Conservation (phyloP, 148 eudicot genomes). For the Diospyros kaki region DNA sequence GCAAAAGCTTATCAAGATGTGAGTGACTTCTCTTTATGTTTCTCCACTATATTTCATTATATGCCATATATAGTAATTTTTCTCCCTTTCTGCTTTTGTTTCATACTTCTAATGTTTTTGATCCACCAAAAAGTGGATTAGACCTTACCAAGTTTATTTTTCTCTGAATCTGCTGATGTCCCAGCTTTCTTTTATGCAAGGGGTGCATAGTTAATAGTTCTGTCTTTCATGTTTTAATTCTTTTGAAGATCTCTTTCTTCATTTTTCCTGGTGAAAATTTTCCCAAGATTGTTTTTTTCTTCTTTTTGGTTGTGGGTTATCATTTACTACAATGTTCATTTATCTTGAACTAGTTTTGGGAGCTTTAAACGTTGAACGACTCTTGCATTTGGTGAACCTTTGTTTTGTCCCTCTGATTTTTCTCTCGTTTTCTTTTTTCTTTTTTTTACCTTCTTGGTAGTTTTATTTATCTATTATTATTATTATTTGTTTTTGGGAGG, state of each 20-base stretch:
- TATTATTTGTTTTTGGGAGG: no score
- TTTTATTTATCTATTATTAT: no score
- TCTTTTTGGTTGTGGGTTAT: no score
- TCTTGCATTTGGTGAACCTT: no score
- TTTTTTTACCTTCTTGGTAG: no score
- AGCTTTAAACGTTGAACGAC: no score
- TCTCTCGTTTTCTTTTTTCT: no score
- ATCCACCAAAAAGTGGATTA: constrained; percentile 1
- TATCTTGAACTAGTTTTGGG: no score
- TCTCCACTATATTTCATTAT: not conserved
- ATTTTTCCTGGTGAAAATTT: not conserved
- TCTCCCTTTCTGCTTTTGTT: not conserved
- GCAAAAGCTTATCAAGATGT: constrained; percentile 99
- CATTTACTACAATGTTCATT: no score
- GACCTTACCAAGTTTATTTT: not conserved
- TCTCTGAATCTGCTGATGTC: not conserved
- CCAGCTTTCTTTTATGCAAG: constrained; percentile 3
- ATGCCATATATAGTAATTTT: not conserved
- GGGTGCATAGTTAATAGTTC: not conserved
- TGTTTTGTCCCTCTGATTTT: no score
- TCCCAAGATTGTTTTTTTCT: not conserved
- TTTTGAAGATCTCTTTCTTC: constrained; percentile 1
- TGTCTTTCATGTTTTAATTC: not conserved
- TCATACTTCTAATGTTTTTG: not conserved
- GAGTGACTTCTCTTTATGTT: constrained; percentile 22